Evolutionary conservation across 192 early-diverging fungal genomes (phyloP).

Genomic region (Backusella macrospora): DNA sequence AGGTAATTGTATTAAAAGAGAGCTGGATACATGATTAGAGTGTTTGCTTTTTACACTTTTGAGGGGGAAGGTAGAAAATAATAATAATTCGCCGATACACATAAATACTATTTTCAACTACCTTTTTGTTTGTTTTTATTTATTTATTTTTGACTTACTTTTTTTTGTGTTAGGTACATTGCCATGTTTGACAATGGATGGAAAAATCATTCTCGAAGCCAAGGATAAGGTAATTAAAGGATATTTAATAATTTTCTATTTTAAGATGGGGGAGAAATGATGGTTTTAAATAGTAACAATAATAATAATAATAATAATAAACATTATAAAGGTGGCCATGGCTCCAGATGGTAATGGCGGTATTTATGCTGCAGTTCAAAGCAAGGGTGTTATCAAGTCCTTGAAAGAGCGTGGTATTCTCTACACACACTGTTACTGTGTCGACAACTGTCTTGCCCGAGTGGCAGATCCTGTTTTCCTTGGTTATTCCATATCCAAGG

Average conservation of each 20-base stretch:
- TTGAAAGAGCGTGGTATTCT: slow-evolving; percentile 82
- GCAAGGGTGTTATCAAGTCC: slow-evolving; percentile 79
- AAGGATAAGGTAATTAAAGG: slow-evolving; percentile 50
- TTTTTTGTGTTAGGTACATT: slow-evolving; percentile 63
- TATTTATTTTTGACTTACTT: slow-evolving; percentile 14
- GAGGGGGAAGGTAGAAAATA: neutral
- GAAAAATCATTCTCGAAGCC: slow-evolving; percentile 89
- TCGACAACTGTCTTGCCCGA: slow-evolving; percentile 96
- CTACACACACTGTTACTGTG: slow-evolving; percentile 94
- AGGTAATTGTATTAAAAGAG: slow-evolving; percentile 43
- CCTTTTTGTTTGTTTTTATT: slow-evolving; percentile 8
- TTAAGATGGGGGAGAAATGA: neutral
- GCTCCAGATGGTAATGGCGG: slow-evolving; percentile 94
- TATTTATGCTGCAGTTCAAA: slow-evolving; percentile 91
- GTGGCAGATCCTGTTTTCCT: slow-evolving; percentile 97
- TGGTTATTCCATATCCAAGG: slow-evolving; percentile 88
- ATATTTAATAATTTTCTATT: too few species aligned
- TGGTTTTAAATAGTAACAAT: neutral
- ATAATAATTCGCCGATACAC: slow-evolving; percentile 10
- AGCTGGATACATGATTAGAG: neutral
- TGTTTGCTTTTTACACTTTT: neutral
- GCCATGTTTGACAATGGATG: slow-evolving; percentile 88
- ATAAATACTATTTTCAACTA: neutral
- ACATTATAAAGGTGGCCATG: slow-evolving; percentile 61
- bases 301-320: neutral